phyloP scores from a whole-genome alignment of 2,329 filamentous ascomycete genomes.

The Cercospora zeina region DNA sequence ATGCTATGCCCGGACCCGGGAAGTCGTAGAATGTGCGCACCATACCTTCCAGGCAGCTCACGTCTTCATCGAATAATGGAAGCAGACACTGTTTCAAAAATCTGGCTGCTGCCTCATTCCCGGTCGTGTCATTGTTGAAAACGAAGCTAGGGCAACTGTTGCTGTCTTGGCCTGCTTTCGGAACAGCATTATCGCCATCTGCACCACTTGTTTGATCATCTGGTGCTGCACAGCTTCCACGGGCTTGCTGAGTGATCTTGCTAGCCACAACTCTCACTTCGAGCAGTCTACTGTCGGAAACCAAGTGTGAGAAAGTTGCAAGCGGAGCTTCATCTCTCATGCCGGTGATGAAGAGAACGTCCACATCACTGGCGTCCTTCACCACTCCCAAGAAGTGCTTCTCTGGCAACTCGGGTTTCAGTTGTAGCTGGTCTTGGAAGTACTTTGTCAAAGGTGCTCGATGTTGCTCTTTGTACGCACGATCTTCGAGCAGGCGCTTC shows the following conservation, averaged over 20 bases:
- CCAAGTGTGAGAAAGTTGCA: conserved; percentile 55
- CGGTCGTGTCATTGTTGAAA: no score
- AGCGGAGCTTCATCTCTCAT: conserved; percentile 64
- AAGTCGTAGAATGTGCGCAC: no score
- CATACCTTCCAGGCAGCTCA: no score
- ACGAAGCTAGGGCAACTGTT: no score
- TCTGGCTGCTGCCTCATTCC: no score
- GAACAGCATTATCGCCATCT: no score
- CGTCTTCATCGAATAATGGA: no score
- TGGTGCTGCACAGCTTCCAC: no score
- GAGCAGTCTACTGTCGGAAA: conserved; percentile 55
- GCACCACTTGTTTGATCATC: no score
- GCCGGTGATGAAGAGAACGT: conserved; percentile 63
- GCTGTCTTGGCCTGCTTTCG: no score
- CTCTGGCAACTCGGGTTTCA: conserved; percentile 49
- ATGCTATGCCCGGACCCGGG: no score
- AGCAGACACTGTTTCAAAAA: no score
- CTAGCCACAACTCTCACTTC: conserved; percentile 53
- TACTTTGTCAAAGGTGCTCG: conserved; percentile 55
- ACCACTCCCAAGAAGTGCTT: conserved; percentile 56
- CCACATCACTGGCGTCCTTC: conserved; percentile 43
- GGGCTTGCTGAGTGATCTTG: conserved; percentile 41
- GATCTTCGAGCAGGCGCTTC: conserved; percentile 53
- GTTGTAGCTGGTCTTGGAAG: conserved; percentile 42
- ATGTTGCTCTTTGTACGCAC: conserved; percentile 63